Evolutionary conservation across 1,284 basidiomycete species (phyloP).

Genomic region (Gomphus bonarii): DNA sequence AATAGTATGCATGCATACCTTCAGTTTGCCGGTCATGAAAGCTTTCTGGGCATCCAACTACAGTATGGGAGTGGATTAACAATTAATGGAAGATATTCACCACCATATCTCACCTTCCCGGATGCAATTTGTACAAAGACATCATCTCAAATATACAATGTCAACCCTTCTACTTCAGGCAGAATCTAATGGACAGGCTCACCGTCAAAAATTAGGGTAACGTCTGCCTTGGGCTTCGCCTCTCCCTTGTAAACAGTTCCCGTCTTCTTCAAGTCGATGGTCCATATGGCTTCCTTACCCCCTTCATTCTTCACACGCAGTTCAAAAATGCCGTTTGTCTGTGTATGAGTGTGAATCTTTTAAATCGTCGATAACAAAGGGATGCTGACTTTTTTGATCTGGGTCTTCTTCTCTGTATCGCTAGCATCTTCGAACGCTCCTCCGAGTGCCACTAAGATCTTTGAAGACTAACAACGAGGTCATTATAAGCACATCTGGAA

Average conservation of each 20-base stretch:
- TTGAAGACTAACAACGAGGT: slow-evolving; percentile 47
- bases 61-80: slow-evolving; percentile 5
- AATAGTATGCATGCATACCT: slow-evolving; percentile 22
- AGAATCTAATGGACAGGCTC: slow-evolving; percentile 13
- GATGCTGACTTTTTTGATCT: slow-evolving; percentile 73
- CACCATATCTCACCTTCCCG: slow-evolving; percentile 47
- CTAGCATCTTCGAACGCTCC: slow-evolving; percentile 53
- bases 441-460: slow-evolving; percentile 53
- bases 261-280: slow-evolving; percentile 93
- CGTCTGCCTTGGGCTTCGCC: slow-evolving; percentile 66
- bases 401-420: slow-evolving; percentile 66
- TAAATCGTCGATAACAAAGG: background rate
- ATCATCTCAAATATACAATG: slow-evolving; percentile 32
- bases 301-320: slow-evolving; percentile 72
- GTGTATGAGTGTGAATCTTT: background rate
- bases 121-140: slow-evolving; percentile 54
- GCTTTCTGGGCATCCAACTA: slow-evolving; percentile 85
- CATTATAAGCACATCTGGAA: background rate
- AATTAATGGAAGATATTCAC: background rate
- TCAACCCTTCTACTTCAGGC: background rate
- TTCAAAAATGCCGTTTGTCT: slow-evolving; percentile 93
- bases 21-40: slow-evolving; percentile 86
- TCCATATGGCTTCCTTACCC: slow-evolving; percentile 76
- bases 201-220: slow-evolving; percentile 61
- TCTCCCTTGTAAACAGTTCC: slow-evolving; percentile 74